Base-by-base conservation (phyloP, 441 rosid genomes). In the Populus hybrid region DNA sequence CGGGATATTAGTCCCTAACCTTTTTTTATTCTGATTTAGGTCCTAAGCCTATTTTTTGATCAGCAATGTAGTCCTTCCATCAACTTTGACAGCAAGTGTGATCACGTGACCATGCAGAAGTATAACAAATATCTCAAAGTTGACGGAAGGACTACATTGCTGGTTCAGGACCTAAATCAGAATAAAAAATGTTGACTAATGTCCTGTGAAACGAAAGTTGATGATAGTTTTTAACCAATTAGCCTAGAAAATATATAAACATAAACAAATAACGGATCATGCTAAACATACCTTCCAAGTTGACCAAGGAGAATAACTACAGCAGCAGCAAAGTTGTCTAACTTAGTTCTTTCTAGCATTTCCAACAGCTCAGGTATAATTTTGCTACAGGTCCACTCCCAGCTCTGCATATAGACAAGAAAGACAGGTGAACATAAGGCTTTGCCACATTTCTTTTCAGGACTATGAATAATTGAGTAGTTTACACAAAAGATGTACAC, bases 301-400 rank as follows among this genome's bases (percentile, higher is more conserved):
- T 81, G 86, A 78, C 87, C 89, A 9, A 80, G 80, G 40, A 83
- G 85, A 72, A 81, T 12, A 64, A 83, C 14, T 63, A 79, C 56
- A 68, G 95, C 94, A 66, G 87, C 73, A 31, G 79, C 79, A 29
- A 89, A 70, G 72, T 79, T 81, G 74, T 83, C 89, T 16, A 75
- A 76, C 73, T 78, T 26, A 29, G 86, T 74, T 73, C 79, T 80
- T 74, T 83, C 93, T 79, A 96, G 77, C 77, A 88, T 74, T 64
- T 83, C 82, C 77, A 90, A 84, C 82, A 95, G 83, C 75, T 76
- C 79, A 11, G 88, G 80, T 42, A 92, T 78, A 79, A 96, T 81
- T 79, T 86, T 90, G 38, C 73, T 79, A 74, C 83, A 77, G 9
- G 89, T 90, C 92, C 92, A 94, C 75, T 88, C 90, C 99, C 99